Evolutionary conservation across 1,284 basidiomycete genomes (phyloP).

Genomic region (Amylostereum areolatum): DNA sequence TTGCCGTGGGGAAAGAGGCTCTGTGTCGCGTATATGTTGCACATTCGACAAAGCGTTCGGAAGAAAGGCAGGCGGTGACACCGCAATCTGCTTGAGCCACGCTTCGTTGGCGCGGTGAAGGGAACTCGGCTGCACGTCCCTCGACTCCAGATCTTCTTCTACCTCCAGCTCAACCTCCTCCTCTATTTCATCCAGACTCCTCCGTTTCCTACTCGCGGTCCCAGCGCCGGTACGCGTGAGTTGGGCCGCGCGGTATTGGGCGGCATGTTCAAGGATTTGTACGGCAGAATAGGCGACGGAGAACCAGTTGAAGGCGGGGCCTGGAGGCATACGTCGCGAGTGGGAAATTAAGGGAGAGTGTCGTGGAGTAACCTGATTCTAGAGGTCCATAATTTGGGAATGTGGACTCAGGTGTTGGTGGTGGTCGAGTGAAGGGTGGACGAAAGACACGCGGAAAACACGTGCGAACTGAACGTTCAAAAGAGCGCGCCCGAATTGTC

Average conservation of each 20-base stretch:
- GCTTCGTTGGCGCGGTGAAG: not conserved
- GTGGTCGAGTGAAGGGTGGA: too few relatives aligned
- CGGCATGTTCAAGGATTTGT: constrained; percentile 57
- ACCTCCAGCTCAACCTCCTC: not conserved
- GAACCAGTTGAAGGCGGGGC: constrained; percentile 64
- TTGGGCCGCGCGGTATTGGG: constrained; percentile 49
- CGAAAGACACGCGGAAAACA: too few relatives aligned
- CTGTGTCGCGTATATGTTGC: too few relatives aligned
- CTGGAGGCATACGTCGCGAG: constrained; percentile 49
- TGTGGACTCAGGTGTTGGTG: too few relatives aligned
- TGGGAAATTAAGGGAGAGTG: not conserved
- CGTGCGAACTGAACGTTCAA: too few relatives aligned
- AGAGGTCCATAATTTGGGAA: too few relatives aligned
- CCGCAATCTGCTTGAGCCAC: not conserved
- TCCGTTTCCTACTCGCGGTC: constrained; percentile 3
- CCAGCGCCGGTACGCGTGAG: constrained; percentile 19
- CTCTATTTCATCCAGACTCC: not conserved
- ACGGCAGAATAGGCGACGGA: constrained; percentile 54
- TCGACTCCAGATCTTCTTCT: not conserved
- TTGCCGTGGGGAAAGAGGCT: too few relatives aligned
- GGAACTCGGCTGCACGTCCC: not conserved
- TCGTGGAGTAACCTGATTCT: not conserved
- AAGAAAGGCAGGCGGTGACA: too few relatives aligned
- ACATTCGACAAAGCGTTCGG: too few relatives aligned
- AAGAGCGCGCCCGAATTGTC: too few relatives aligned